phyloP scores from a whole-genome alignment of 2,329 filamentous ascomycete genomes.

The Diaporthe ilicicola region DNA sequence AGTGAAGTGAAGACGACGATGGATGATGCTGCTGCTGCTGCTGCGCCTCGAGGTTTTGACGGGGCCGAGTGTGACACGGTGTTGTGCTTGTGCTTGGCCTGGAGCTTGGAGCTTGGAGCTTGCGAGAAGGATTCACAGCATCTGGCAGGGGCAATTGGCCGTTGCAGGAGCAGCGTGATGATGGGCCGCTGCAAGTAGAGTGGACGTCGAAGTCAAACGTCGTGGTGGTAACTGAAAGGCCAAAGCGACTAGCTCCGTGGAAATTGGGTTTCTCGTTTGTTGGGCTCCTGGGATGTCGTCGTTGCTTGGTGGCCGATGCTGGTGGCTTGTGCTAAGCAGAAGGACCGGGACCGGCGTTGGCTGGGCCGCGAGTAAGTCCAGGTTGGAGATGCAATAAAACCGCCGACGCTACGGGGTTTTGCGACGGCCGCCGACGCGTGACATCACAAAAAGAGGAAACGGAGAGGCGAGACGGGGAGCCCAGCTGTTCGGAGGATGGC shows the following conservation, averaged over 20 bases:
- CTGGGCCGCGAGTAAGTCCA: slow-evolving; percentile 28
- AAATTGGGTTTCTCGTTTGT: not conserved
- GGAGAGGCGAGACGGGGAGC: not conserved
- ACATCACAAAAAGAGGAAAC: slow-evolving; percentile 15
- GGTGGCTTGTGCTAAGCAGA: not conserved
- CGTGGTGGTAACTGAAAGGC: not conserved
- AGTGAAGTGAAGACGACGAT: slow-evolving; percentile 6
- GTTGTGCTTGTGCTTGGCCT: slow-evolving; percentile 7
- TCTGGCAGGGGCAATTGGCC: not conserved
- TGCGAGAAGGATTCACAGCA: not conserved
- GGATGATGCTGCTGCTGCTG: not conserved
- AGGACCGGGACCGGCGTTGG: slow-evolving; percentile 29
- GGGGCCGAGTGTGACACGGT: not conserved
- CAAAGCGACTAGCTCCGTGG: slow-evolving; percentile 2
- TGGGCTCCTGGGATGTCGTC: not conserved
- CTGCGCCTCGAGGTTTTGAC: slow-evolving; percentile 9
- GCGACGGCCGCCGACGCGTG: slow-evolving; percentile 2
- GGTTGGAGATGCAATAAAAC: slow-evolving; percentile 6
- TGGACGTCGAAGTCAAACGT: not conserved
- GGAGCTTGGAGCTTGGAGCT: not conserved
- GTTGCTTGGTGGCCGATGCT: not conserved
- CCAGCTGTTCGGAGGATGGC: slow-evolving; percentile 22
- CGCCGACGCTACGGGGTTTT: slow-evolving; percentile 24
- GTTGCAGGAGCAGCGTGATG: not conserved
- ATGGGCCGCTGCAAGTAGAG: not conserved